Evolutionary conservation across 768 basidiomycete genomes (phyloP), one percentile per base, ranked within the genome.

Genomic region (Tephrocybe sp.): DNA sequence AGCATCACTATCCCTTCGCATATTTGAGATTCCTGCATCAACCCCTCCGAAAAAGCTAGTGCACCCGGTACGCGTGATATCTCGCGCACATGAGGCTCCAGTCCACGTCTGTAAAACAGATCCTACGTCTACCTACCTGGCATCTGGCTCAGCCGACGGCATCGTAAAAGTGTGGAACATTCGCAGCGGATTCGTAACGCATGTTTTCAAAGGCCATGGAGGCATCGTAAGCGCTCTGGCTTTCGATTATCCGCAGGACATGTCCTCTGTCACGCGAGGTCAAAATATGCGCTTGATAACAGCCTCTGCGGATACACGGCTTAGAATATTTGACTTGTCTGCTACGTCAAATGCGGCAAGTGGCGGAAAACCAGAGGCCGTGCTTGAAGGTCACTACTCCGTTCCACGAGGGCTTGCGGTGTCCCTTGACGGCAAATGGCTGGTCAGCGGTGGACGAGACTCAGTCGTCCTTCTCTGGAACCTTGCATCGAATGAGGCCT

Each of bases 111-210:
- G 90, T 62, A 82, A 78, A 56, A 69, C 82, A 12, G 95, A 92
- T 72, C 91, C 87, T 14, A 89, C 89, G 8, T 92, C 90, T 1
- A 86, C 89, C 1, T 88, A 96, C 57, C 79, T 98, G 56, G 97
- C 97, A 6, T 96, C 95, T 14, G 97, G 97, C 1, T 89, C 96
- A 10, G 92, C 96, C 6, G 97, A 99, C 57, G 96, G 97, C 19
- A 79, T 91, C 30, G 97, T 98, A 39, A 98, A 98, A 73, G 92
- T 99, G 9, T 98, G 94, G 94, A 87, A 97, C 65, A 84, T 94
- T 40, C 69, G 76, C 3, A 85, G 85, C 20, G 95, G 93, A 31
- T 94, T 86, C 64, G 82, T 90, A 30, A 99, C 97, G 0, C 97
- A 99, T 66, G 78, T 94, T 11, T 93, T 96, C 77, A 89, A 89